Evolutionary conservation across 768 basidiomycete species (phyloP), one percentile per base, ranked within the genome.

Genomic region (Naganishia friedmannii): DNA sequence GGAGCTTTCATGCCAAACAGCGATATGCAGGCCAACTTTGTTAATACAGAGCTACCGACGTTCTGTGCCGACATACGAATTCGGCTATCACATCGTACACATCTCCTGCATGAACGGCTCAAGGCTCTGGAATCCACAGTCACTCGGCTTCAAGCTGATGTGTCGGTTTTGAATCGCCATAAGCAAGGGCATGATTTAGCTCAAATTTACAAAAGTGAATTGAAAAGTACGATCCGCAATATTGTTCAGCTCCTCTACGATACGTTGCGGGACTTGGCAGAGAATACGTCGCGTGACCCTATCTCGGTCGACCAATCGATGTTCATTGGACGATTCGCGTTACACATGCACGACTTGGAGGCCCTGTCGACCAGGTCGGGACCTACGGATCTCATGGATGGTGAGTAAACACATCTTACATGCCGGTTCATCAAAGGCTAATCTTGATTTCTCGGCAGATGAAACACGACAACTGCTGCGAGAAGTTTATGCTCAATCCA

Each of bases 81-180:
- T 53, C 89, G 89, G 71, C 81, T 92, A n/a, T 74, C 84, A 26
- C 87, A 88, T 23, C 86, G 90, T 46, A 88, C 89, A 13, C 83
- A 86, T 0, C 78, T 86, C 53, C 80, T 92, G 31, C 84, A 90
- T 69, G 81, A 83, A 26, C 84, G 89, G 15, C 77, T 92, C 70
- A 80, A 78, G 9, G 83, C 82, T 2, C 81, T 91, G 13, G 91
- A 93, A 72, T 83, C 81, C 31, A 45, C 39, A n/a, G 15, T 63
- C 12, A 42, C 26, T 21, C 29, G 21, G 39, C 60, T 63, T 28
- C 60, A 63, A 45, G 23, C 19, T 6, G 60, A 63, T 29, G 60
- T 42, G 21, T n/a, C 60, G 13, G 15, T 42, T 7, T 19, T 63
- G 3, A 29, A 45, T 23, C 39, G 28, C 39, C 60, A 63, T 28